Evolutionary conservation across 179 eudicot genomes (phyloP).

Genomic region (Amaranthus tricolor): DNA sequence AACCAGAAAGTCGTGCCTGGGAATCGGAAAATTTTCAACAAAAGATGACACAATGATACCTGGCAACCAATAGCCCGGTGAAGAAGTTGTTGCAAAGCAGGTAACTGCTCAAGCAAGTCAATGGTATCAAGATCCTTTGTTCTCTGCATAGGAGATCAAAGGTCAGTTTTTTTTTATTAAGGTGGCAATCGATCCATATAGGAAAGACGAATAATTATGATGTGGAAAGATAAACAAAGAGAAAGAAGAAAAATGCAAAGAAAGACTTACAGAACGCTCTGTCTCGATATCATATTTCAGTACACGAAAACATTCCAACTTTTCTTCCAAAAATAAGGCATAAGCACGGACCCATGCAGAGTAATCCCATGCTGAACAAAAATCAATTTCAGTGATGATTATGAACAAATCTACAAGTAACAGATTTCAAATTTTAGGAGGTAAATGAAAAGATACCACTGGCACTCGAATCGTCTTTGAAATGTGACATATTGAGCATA

Average conservation of each 20-base stretch:
- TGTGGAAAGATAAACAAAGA: background rate
- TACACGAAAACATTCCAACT: conserved; percentile 88
- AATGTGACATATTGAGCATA: conserved; percentile 89
- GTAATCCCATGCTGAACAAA: conserved; percentile 88
- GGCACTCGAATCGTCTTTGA: conserved; percentile 95
- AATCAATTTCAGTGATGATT: conserved; percentile 23
- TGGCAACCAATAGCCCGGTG: conserved; percentile 81
- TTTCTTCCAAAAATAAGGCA: conserved; percentile 89
- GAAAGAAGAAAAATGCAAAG: background rate
- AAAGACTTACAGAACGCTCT: conserved; percentile 62
- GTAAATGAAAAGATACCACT: conserved; percentile 44
- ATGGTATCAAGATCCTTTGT: conserved; percentile 81
- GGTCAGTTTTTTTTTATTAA: background rate
- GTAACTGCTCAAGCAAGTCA: conserved; percentile 86
- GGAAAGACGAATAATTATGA: background rate
- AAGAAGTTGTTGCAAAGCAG: conserved; percentile 88
- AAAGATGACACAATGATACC: conserved; percentile 37
- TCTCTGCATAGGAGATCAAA: conserved; percentile 52
- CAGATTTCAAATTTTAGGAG: background rate
- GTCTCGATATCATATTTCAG: conserved; percentile 84
- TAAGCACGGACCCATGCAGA: conserved; percentile 95
- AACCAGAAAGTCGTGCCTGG: background rate
- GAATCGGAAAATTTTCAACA: background rate
- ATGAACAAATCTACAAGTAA: background rate
- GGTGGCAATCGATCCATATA: background rate